phyloP scores from a whole-genome alignment of 164 flowering plant species.

The Piper longum region DNA sequence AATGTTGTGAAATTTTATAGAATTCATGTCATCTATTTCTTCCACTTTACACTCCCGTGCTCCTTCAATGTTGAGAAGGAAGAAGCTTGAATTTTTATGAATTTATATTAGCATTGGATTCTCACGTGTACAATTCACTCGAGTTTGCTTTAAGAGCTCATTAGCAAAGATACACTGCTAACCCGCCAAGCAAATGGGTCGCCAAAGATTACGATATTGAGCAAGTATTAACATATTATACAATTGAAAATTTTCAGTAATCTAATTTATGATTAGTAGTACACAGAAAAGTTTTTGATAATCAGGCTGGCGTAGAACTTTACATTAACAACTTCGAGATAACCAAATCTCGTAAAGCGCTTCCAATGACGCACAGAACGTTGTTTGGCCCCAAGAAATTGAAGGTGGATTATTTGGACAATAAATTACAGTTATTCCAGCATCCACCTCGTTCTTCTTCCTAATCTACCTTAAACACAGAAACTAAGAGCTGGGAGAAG shows the following conservation, averaged over 20 bases:
- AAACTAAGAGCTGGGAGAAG: constrained; percentile 71
- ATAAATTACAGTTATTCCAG: neutral
- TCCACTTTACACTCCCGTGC: neutral
- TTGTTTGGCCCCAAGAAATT: neutral
- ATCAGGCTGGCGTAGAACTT: neutral
- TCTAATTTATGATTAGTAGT: neutral
- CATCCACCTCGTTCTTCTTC: neutral
- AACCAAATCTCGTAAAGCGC: neutral
- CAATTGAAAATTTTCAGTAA: neutral
- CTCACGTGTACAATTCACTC: neutral
- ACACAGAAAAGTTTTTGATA: neutral
- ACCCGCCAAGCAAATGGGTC: too few relatives aligned
- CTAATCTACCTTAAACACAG: constrained; percentile 52
- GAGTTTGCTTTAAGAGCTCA: too few relatives aligned
- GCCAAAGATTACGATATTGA: neutral
- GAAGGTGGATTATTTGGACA: neutral
- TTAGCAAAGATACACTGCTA: too few relatives aligned
- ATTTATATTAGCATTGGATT: neutral
- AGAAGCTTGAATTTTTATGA: neutral
- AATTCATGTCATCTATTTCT: neutral
- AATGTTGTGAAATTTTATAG: neutral
- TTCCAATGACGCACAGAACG: constrained; percentile 14
- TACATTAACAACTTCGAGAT: neutral
- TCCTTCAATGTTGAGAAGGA: too few relatives aligned
- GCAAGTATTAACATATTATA: neutral